Base-by-base conservation (phyloP, 352 stramenopile genomes). In the Phytophthora pinifolia region DNA sequence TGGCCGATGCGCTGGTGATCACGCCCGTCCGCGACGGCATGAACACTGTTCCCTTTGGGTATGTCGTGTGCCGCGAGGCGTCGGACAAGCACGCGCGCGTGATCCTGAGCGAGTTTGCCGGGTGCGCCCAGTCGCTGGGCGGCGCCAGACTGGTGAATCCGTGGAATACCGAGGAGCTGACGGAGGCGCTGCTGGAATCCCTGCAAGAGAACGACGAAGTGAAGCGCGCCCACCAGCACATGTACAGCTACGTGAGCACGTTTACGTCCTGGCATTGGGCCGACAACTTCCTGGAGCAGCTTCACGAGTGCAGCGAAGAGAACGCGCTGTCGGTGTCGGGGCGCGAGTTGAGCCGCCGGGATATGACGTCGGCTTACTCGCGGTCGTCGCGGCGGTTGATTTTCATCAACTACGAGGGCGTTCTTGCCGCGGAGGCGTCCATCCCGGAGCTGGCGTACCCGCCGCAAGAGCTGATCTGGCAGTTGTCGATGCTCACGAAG, bases 1-100 rank as follows among this genome's bases (percentile, higher is more conserved):
- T 96, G 14, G 89, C 88, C 1, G 75, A 97, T 50, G 70, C 78
- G 7, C 70, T 94, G 4, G 71, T 97, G 34, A 83, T 91, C 12
- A 97, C 89, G 12, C 88, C 86, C 32, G 71, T 96, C 8, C 76
- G 86, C 15, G 89, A 97, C 39, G 89, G 89, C 13, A 96, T 97
- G 88, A 97, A 97, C 60, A 91, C 90, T 6, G 80, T 97, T 29
- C 85, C 84, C 22, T 93, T 96, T 63, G 88, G 95, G 55, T 97
- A 96, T 58, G 70, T 97, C 0, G 87, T 92, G 9, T 94, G 85
- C 22, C 84, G 92, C 27, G 84, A 94, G 55, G 83, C 79, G 1
- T 57, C 66, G 9, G 74, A 73, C 10, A 75, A 83, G 31, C 79
- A 79, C 22, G 84, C 88, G 6, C 86, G 89, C 6, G 83, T 96